Conservation (phyloP, 108 stramenopile species). For the Cyclotella choctawhatcheeana region DNA sequence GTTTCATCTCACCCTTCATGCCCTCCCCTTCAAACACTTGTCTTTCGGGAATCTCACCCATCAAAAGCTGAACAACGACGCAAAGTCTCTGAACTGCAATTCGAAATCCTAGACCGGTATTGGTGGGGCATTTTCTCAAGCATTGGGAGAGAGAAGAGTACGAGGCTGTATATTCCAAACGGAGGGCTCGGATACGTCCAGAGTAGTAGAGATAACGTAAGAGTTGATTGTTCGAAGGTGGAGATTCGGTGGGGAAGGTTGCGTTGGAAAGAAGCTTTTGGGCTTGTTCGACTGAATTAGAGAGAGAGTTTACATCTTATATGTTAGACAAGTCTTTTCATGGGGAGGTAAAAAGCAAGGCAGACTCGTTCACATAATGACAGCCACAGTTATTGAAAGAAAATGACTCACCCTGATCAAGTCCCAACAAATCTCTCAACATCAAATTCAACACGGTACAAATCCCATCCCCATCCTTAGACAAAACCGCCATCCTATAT, state of each 20-base stretch:
- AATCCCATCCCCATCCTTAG: conserved; percentile 82
- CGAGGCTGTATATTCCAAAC: conserved; percentile 95
- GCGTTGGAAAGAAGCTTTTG: conserved; percentile 91
- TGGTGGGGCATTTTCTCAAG: conserved; percentile 94
- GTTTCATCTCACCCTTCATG: conserved; percentile 79
- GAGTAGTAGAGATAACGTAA: conserved; percentile 96
- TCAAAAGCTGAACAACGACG: conserved; percentile 93
- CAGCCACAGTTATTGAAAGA: too few relatives aligned
- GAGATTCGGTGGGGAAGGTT: conserved; percentile 85
- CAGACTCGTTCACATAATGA: too few relatives aligned
- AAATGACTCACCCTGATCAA: conserved; percentile 69
- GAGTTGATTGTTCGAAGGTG: conserved; percentile 94
- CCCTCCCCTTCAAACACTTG: conserved; percentile 81
- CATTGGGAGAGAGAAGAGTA: conserved; percentile 94
- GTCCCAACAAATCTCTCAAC: conserved; percentile 72
- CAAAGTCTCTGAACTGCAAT: conserved; percentile 85
- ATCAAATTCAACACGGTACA: conserved; percentile 85
- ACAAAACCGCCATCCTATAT: conserved; percentile 77
- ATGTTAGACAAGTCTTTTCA: not conserved
- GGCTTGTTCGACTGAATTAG: conserved; percentile 88
- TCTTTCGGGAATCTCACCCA: conserved; percentile 97
- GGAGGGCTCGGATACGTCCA: conserved; percentile 93
- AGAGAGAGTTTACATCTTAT: not conserved
- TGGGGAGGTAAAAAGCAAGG: too few relatives aligned
- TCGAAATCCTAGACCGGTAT: conserved; percentile 92